Base-by-base conservation (phyloP, 495 filamentous ascomycete genomes). In the Aspergillus incahuasiensis region DNA sequence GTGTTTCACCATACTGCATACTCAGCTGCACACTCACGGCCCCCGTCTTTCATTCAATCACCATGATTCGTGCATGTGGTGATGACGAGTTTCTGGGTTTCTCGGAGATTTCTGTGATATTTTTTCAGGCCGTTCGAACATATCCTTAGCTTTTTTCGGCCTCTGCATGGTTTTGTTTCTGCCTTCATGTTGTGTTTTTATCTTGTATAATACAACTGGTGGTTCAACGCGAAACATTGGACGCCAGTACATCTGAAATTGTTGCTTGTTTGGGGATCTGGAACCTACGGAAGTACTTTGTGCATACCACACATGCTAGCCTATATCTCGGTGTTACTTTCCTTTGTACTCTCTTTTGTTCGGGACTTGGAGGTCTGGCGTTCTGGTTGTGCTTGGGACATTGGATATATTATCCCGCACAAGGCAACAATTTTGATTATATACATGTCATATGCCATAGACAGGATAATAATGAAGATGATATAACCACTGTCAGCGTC, bases 1-100 rank as follows among this genome's bases (percentile, higher is more conserved):
- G 61, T 68, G 20, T 74, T 73, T 42, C 58, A 61, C 16, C 62
- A 61, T 21, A 34, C 65, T 12, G 64, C 70, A 0, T 73, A 71
- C 38, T 64, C 66, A 41, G 65, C 61, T 28, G 55, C 71, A 0
- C 24, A 55, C 11, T 71, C 67, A 24, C 68, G 68, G 45, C 71
- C 66, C 16, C 65, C 59, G 39, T 74, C 74, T 40, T 21, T 68
- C 42, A 64, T 64, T 25, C 62, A 63, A 12, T 70, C 69, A 20
- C 64, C 68, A 19, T 77, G 20, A 54, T 19, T 5, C 13, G 28
- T 22, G 18, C 25, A 16, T 24, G 18, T 25, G 40, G n/a, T 12
- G 6, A 20, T 22, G 13, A 51, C 32, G 52, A 51, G 32, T 19
- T 9, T n/a, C 22, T 13, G 18, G 15, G 22, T 56, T 49, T 19